Percentiles rank a stretch among this genome's conserved stretches.
Evolutionary conservation across 441 rosid genomes (phyloP).

Genomic region (Syzygium malaccense): DNA sequence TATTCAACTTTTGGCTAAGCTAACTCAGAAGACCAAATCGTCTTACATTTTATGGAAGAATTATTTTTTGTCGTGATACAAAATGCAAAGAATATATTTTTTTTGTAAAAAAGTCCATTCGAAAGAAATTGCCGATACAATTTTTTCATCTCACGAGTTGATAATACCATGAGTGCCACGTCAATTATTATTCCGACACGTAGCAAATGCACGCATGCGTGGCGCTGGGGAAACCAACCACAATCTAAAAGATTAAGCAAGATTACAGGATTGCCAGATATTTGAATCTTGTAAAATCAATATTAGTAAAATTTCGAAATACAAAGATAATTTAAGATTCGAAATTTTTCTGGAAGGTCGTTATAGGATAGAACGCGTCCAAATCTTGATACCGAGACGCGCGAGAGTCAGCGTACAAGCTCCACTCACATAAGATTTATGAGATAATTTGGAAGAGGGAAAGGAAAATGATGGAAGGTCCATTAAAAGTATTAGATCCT

Average conservation of each 20-base stretch:
- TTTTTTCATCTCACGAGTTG: not conserved
- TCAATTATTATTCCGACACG: not conserved
- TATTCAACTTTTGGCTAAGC: not conserved
- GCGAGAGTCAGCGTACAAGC: not conserved
- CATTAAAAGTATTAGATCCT: not conserved
- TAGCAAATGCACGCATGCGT: not conserved
- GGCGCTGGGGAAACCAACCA: fast-evolving
- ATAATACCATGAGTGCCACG: not conserved
- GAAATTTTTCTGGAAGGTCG: not conserved
- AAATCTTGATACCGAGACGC: not conserved
- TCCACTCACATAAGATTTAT: not conserved
- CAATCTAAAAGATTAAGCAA: not conserved
- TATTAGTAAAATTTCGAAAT: not conserved
- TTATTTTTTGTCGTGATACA: not conserved
- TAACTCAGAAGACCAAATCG: fast-evolving
- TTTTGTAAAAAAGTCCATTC: not conserved
- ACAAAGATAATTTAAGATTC: not conserved
- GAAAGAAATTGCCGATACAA: not conserved
- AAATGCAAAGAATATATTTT: not conserved
- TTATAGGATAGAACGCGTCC: not conserved
- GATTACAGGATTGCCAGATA: not conserved
- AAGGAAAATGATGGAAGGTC: not conserved
- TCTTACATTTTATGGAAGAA: not conserved
- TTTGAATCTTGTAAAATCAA: not conserved
- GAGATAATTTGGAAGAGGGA: not conserved